phyloP scores from a whole-genome alignment of 768 basidiomycete genomes.

The Udeniomyces megalosporus region DNA sequence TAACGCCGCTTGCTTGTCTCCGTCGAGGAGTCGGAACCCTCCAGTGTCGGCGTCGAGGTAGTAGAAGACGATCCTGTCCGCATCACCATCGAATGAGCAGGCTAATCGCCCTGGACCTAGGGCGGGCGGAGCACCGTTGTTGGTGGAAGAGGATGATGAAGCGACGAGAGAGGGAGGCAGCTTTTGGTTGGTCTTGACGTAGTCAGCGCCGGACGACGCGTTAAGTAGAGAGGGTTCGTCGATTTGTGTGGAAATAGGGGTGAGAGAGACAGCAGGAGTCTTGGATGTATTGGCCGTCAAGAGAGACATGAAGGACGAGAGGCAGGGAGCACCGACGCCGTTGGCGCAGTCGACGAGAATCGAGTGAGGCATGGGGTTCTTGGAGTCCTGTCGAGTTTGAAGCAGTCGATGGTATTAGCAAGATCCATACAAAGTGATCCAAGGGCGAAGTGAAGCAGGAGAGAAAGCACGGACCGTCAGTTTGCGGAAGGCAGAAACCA shows the following conservation, averaged over 20 bases:
- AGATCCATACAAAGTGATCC: not conserved
- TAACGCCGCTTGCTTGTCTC: slow-evolving; percentile 91
- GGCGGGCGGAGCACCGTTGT: slow-evolving; percentile 15
- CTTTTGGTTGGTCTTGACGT: slow-evolving; percentile 80
- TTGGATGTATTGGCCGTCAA: not conserved
- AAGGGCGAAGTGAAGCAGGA: no score
- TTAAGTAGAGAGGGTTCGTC: slow-evolving; percentile 60
- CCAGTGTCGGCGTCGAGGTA: slow-evolving; percentile 57
- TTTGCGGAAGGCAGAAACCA: slow-evolving; percentile 64
- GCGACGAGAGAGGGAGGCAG: slow-evolving; percentile 54
- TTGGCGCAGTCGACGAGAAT: slow-evolving; percentile 95
- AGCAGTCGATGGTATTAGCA: not conserved
- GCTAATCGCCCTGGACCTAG: slow-evolving; percentile 60
- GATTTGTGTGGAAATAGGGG: slow-evolving; percentile 52
- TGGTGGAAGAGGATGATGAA: not conserved
- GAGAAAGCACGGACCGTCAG: slow-evolving; percentile 49
- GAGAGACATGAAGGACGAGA: slow-evolving; percentile 28
- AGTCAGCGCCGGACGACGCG: slow-evolving; percentile 82
- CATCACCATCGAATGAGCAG: slow-evolving; percentile 93
- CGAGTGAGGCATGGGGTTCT: slow-evolving; percentile 35
- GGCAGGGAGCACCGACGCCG: slow-evolving; percentile 72
- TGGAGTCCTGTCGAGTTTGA: slow-evolving; percentile 23
- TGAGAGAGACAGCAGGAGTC: slow-evolving; percentile 37
- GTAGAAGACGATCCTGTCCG: slow-evolving; percentile 90
- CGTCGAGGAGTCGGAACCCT: slow-evolving; percentile 82